Evolutionary conservation across 1,139 yeast genomes (phyloP), one percentile per base, ranked within the genome.

Genomic region (Diutina rugosa): DNA sequence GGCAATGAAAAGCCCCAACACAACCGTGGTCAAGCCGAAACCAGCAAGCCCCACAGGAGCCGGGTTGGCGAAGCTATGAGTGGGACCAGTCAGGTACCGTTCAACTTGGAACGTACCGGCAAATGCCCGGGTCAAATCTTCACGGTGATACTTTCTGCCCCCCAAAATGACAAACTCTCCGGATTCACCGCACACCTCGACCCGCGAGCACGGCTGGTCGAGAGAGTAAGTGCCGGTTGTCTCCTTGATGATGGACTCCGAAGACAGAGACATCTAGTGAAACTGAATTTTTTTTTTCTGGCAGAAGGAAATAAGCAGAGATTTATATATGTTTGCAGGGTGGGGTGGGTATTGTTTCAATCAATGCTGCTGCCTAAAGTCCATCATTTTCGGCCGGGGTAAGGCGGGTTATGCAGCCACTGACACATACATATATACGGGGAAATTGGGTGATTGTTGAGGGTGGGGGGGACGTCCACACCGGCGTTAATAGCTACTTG

Each of bases 121-220:
- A 38, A 61, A 60, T 6, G 63, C 63, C 3, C 54, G 51, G 60
- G 59, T 57, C 48, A 61, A 59, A 49, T 61, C 63, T 26, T 60
- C 59, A 14, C 58, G 58, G 52, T 57, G 58, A 56, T 57, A 61
- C 28, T 55, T 56, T 44, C 56, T 56, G 48, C 58, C 56, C 26
- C 61, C 61, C 45, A 61, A 45, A 21, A 56, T 56, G 46, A 61
- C 54, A 51, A 51, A 57, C 29, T 60, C 59, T 14, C 57, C 58
- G n/a, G 44, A 32, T 4, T 14, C 35, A 16, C 53, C 53, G 14
- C 18, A 30, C 7, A 32, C 6, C 18, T 49, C 44, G 10, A 49
- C 44, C 7, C 28, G 14, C 3, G 53, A 49, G 2, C 32, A 9
- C 5, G 41, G 41, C 14, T 9, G 41, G 16, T 49, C 53, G n/a